Evolutionary conservation across 2,329 filamentous ascomycete genomes (phyloP), one percentile per base, ranked within the genome.

Genomic region (Talaromyces sp.): DNA sequence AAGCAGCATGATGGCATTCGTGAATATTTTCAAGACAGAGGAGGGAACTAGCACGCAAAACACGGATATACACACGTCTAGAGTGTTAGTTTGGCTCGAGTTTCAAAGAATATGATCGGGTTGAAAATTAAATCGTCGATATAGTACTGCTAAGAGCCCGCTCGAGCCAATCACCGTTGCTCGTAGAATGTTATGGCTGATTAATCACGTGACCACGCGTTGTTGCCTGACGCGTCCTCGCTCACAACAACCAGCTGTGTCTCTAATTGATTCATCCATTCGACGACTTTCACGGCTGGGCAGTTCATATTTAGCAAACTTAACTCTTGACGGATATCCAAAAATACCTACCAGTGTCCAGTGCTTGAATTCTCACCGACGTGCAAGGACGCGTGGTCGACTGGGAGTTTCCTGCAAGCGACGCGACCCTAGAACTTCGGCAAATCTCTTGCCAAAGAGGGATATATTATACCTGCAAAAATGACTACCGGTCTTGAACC

Each of bases 401-500:
- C 44, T 27, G 18, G 23, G 18, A 47, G 44, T 14, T 47, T 47
- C 18, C 42, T 27, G n/a, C 23, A 9, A 23, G 7, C n/a, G 44
- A 47, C 44, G 8, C 44, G 10, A 47, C 23, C 27, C 44, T 4
- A 18, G 8, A 27, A 18, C 44, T 18, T 27, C 14, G 27, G n/a
- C 10, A 47, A 4, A 12, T 27, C 18, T 47, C 8, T 27, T 23
- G 18, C 18, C 44, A 47, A 27, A 14, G 42, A 47, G 18, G 16
- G n/a, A 47, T 47, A 47, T 18, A 27, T 23, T 23, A 2, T 4
- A 47, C 23, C 23, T 27, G 44, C 28, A 8, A 65, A 65, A 8
- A 76, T 76, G 71, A 68, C 84, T 66, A 77, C 79, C 63, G 82
- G 84, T 56, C 84, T 86, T 66, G 85, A 89, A 65, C 86, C 87